phyloP scores from a whole-genome alignment of 1,284 basidiomycete species.

The Tilletia horrida region DNA sequence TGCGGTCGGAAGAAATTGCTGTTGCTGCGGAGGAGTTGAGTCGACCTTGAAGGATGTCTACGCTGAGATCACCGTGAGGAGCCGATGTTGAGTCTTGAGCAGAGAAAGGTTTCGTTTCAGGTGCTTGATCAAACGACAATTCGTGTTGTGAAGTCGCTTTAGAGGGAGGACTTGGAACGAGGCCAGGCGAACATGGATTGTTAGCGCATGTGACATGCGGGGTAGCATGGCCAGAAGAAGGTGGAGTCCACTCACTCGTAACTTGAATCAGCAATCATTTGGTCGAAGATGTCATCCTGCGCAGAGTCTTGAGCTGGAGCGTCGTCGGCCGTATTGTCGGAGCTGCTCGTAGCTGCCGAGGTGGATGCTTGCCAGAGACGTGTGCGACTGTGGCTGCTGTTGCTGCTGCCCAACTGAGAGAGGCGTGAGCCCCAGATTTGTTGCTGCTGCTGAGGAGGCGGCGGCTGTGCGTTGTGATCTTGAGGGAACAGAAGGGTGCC shows the following conservation, averaged over 20 bases:
- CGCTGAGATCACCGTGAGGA: slow-evolving; percentile 12
- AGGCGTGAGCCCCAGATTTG: slow-evolving; percentile 9
- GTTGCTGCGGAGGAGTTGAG: slow-evolving; percentile 3
- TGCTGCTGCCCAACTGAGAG: not conserved
- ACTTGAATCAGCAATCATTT: slow-evolving; percentile 42
- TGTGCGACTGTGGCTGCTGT: slow-evolving; percentile 12
- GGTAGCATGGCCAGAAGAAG: slow-evolving; percentile 24
- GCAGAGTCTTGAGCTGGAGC: slow-evolving; percentile 27
- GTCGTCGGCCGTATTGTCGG: slow-evolving; percentile 1
- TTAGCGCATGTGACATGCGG: slow-evolving; percentile 19
- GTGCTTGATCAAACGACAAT: not conserved
- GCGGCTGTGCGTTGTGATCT: not conserved
- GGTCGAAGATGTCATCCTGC: slow-evolving; percentile 50
- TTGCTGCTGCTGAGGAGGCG: not conserved
- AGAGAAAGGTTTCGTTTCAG: not conserved
- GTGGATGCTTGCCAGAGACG: slow-evolving; percentile 19
- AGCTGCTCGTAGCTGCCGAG: not conserved
- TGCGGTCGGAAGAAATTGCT: not conserved
- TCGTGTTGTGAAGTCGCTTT: slow-evolving; percentile 13
- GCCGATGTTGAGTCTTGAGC: slow-evolving; percentile 14
- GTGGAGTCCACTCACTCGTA: slow-evolving; percentile 31
- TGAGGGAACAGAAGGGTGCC: slow-evolving; percentile 4
- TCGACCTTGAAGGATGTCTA: slow-evolving; percentile 29
- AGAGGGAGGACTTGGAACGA: slow-evolving; percentile 31
- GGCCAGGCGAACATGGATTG: slow-evolving; percentile 25